Evolutionary conservation across 768 basidiomycete species (phyloP).

Genomic region (Leccinum aurantiacum): DNA sequence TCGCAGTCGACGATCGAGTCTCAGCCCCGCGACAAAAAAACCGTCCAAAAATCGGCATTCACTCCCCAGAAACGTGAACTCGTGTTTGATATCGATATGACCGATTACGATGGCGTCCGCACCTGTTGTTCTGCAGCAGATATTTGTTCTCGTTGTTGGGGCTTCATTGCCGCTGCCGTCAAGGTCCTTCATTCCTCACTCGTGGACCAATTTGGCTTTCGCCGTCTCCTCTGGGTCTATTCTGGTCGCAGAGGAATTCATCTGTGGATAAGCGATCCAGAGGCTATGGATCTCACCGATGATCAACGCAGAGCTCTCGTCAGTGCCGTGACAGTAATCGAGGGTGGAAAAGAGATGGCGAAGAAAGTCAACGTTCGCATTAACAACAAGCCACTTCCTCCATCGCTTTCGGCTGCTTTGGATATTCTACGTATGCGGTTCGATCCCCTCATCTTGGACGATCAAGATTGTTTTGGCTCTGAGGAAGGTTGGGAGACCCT

Average conservation of each 20-base stretch:
- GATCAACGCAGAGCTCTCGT: conserved; percentile 87
- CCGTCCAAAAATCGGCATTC: conserved; percentile 66
- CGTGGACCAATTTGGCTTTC: conserved; percentile 88
- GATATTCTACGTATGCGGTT: conserved; percentile 59
- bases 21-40: conserved; percentile 89
- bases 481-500: conserved; percentile 74
- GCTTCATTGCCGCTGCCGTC: conserved; percentile 90
- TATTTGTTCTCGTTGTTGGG: conserved; percentile 94
- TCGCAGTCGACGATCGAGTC: conserved; percentile 3
- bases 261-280: conserved; percentile 91
- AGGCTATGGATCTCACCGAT: conserved; percentile 88
- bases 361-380: conserved; percentile 78
- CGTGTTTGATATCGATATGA: conserved; percentile 99
- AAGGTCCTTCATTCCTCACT: conserved; percentile 78
- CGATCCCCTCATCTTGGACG: conserved; percentile 61
- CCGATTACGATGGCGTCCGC: conserved; percentile 93
- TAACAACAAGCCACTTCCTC: conserved; percentile 55
- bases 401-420: conserved; percentile 60
- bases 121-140: conserved; percentile 91
- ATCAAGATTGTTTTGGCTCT: conserved; percentile 81
- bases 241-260: conserved; percentile 98
- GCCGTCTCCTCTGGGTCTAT: conserved; percentile 94
- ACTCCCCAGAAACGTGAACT: conserved; percentile 83
- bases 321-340: conserved; percentile 81
- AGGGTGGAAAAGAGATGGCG: conserved; percentile 74